Conservation (phyloP, 164 flowering plant species). For the Sextonia rubra region DNA sequence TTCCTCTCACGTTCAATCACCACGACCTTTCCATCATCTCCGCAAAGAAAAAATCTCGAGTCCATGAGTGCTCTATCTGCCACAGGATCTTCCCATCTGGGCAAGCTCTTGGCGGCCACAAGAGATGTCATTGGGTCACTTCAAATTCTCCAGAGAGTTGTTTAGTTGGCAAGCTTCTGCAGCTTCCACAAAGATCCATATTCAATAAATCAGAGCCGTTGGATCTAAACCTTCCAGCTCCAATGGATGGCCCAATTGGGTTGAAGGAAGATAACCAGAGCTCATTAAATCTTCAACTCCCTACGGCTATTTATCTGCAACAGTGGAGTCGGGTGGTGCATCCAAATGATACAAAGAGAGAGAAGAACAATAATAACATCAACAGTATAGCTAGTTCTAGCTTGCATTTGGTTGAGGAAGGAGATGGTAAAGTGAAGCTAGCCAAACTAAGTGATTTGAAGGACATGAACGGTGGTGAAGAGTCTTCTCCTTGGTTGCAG, state of each 20-base stretch:
- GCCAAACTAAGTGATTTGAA: conserved; percentile 80
- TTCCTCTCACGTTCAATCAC: conserved; percentile 25
- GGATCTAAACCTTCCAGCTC: conserved; percentile 76
- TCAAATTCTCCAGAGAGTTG: conserved; percentile 49
- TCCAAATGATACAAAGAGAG: not conserved
- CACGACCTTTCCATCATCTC: conserved; percentile 16
- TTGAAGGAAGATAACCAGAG: conserved; percentile 22
- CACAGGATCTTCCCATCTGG: conserved; percentile 81
- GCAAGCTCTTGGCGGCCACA: conserved; percentile 96
- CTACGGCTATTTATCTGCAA: conserved; percentile 42
- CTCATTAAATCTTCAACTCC: conserved; percentile 36
- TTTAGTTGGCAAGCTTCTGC: conserved; percentile 29
- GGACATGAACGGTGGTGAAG: conserved; percentile 45
- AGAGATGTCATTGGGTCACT: conserved; percentile 95
- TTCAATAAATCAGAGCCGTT: conserved; percentile 32
- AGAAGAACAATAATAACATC: not conserved
- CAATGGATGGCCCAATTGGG: conserved; percentile 22
- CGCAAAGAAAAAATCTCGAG: conserved; percentile 61
- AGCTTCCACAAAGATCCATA: conserved; percentile 20
- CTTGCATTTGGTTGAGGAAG: conserved; percentile 52
- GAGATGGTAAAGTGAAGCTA: conserved; percentile 63
- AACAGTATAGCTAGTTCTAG: conserved; percentile 9
- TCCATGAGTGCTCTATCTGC: conserved; percentile 87
- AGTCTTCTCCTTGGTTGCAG: conserved; percentile 79
- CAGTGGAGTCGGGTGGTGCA: conserved; percentile 37